Evolutionary conservation across 768 basidiomycete species (phyloP).

Genomic region (Phaeotremella fagi): DNA sequence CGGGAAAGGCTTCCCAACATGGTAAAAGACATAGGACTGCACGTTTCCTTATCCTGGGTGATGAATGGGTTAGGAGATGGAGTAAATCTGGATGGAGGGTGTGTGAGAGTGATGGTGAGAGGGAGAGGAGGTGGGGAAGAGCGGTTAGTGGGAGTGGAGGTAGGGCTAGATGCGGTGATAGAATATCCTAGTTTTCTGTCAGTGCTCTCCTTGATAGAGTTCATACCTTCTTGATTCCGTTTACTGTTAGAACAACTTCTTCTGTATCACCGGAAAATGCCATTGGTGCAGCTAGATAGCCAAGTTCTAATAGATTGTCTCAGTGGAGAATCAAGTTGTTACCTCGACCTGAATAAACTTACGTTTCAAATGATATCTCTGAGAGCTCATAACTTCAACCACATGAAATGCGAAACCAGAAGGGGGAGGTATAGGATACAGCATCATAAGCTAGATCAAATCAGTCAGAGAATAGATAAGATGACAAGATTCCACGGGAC

Average conservation of each 20-base stretch:
- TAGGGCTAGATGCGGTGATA: constrained; percentile 36
- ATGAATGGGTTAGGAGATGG: constrained; percentile 49
- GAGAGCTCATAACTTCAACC: constrained; percentile 95
- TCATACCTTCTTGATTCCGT: constrained; percentile 51
- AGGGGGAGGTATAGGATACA: constrained; percentile 76
- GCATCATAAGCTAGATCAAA: constrained; percentile 77
- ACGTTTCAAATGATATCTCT: constrained; percentile 80
- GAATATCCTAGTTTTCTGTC: constrained; percentile 20
- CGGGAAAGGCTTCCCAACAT: constrained; percentile 74
- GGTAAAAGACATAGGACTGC: constrained; percentile 80
- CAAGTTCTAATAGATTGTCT: constrained; percentile 56
- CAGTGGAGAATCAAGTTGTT: neutral
- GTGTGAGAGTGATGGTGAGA: constrained; percentile 51
- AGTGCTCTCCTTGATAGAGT: neutral
- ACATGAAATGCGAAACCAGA: constrained; percentile 95
- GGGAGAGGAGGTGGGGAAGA: constrained; percentile 36
- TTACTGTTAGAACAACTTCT: constrained; percentile 94
- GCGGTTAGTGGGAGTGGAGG: constrained; percentile 45
- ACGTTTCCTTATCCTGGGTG: constrained; percentile 67
- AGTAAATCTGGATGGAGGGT: constrained; percentile 88
- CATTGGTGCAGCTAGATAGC: constrained; percentile 87
- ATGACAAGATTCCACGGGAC: constrained; percentile 48
- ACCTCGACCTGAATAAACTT: constrained; percentile 7
- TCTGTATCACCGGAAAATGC: constrained; percentile 93
- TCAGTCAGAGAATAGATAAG: neutral